These are phyloP conservation scores for Nemania abortiva DNA, from an alignment of 2,329 filamentous ascomycete species.

Conservation along the genomic window DNA sequence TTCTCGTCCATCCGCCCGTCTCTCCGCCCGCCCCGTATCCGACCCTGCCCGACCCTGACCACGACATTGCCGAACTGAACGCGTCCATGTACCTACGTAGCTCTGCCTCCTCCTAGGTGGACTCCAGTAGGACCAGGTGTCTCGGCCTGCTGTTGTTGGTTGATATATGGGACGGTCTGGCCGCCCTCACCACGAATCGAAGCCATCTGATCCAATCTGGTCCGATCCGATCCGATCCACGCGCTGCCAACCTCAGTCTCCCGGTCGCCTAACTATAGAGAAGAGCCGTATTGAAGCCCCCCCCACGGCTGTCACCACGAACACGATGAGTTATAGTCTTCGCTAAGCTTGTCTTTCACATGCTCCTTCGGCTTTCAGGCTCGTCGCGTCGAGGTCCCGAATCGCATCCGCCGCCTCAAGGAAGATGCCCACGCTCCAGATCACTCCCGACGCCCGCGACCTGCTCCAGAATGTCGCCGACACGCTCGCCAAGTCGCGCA, in stretches of 20 bases:
- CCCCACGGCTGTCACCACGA: background rate
- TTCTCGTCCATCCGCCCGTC: background rate
- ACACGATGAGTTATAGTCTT: conserved; percentile 23
- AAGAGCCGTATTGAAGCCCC: background rate
- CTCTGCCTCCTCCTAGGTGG: background rate
- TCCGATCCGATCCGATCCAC: background rate
- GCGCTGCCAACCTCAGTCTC: background rate
- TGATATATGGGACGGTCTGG: background rate
- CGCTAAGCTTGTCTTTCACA: conserved; percentile 29
- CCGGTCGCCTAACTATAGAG: background rate
- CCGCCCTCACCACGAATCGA: background rate
- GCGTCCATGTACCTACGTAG: background rate
- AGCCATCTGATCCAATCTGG: background rate
- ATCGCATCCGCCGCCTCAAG: conserved; percentile 12
- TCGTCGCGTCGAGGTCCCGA: conserved; percentile 18
- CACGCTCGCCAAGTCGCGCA: conserved; percentile 71
- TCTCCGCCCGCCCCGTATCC: background rate
- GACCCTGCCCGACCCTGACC: no score
- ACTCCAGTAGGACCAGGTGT: no score
- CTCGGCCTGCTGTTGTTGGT: no score
- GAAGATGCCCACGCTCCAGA: conserved; percentile 70
- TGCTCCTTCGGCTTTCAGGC: conserved; percentile 17
- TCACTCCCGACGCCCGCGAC: conserved; percentile 63
- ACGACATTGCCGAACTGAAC: background rate
- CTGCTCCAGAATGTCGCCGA: conserved; percentile 75